Base-by-base conservation (phyloP, 805 yeast genomes). In the Spathaspora girioi region DNA sequence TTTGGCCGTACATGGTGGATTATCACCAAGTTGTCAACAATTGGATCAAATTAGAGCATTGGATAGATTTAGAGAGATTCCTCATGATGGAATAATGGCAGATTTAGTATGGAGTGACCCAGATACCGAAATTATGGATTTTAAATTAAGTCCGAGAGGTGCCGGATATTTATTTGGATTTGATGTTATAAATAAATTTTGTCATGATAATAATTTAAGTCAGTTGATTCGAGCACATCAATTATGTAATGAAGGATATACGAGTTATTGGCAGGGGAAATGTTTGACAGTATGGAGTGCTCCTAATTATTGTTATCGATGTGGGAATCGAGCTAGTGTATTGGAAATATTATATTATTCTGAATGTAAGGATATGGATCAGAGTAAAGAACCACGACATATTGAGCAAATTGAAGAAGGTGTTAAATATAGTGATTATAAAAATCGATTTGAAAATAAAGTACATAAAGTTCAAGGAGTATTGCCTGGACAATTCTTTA, bases 51-150 rank as follows among this genome's bases (percentile, higher is more conserved):
- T 94, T 48, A 78, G 87, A 56, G 84, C 94, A 14, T 85, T 96
- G 8, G 99, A 94, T 68, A 68, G 99, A 53, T 93, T 91, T 64
- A 82, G 85, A 57, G 99, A 94, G 66, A 90, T 96, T 11, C 99
- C 99, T 0, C 99, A 96, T 60, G 99, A 94, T 66, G 99, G 99
- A 0, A 96, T 97, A 14, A 94, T 94, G 97, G 99, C 99, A 1
- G 99, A 94, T 67, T 73, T 94, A 47, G 98, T 94, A 17, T 94
- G 99, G 99, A 86, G 94, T 19, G 99, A 94, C 64, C 99, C 99
- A 0, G 98, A 96, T 67, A 87, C 88, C 31, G 89, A 87, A 50
- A 75, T 75, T 50, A 60, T 73, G 59, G 96, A 91, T 61, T 94
- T 94, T 67, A 86, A 92, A 57, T 79, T 94, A 18, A 84, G 92